Conservation (phyloP, 2,329 filamentous ascomycete species). For the Fusarium xylarioides region DNA sequence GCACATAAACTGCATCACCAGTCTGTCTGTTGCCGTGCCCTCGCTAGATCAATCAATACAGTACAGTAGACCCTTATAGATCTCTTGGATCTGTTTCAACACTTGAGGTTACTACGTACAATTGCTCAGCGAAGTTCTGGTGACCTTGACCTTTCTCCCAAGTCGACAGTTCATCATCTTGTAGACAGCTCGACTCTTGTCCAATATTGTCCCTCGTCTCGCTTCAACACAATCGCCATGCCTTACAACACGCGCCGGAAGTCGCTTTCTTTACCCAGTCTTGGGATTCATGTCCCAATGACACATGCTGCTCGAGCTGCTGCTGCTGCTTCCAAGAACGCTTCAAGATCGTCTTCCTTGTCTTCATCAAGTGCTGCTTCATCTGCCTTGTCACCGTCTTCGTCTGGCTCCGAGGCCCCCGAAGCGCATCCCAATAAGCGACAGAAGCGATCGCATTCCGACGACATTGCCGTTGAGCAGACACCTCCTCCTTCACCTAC, state of each 20-base stretch:
- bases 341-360: slow-evolving; percentile 43
- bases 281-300: slow-evolving; percentile 88
- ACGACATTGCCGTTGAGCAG: slow-evolving; percentile 81
- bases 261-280: slow-evolving; percentile 88
- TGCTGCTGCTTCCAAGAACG: slow-evolving; percentile 56
- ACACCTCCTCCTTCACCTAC: slow-evolving; percentile 68
- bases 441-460: slow-evolving; percentile 81
- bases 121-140: slow-evolving; percentile 29
- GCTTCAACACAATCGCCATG: slow-evolving; percentile 60
- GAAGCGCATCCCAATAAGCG: slow-evolving; percentile 66
- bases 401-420: slow-evolving; percentile 44
- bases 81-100: slow-evolving; percentile 29
- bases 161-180: slow-evolving; percentile 24
- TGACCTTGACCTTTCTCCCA: slow-evolving; percentile 26
- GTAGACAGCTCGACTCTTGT: slow-evolving; percentile 22
- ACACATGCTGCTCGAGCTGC: slow-evolving; percentile 67
- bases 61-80: slow-evolving; percentile 23
- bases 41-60: slow-evolving; percentile 29
- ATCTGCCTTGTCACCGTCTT: slow-evolving; percentile 45
- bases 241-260: slow-evolving; percentile 97
- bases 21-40: background rate
- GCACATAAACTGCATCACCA: slow-evolving; percentile 15
- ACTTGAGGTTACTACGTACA: slow-evolving; percentile 25
- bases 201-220: slow-evolving; percentile 7
- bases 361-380: slow-evolving; percentile 43